A percentile compares a stretch with the other conserved stretches of the same genome.
phyloP scores from a whole-genome alignment of 2,329 filamentous ascomycete species.

The Ceratocystis cubensis region DNA sequence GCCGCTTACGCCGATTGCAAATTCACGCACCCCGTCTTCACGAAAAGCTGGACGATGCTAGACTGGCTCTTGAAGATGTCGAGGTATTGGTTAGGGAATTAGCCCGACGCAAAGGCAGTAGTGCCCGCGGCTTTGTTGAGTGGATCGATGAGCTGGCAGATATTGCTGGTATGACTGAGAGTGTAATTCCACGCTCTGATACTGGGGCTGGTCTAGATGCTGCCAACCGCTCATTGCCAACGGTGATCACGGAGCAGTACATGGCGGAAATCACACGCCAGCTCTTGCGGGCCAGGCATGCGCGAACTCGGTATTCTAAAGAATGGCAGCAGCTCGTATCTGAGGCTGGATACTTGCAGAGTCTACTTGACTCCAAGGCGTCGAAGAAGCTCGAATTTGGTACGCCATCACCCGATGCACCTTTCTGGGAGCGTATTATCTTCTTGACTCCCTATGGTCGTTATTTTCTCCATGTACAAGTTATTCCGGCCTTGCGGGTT shows the following conservation, averaged over 20 bases:
- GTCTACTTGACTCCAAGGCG: constrained; percentile 68
- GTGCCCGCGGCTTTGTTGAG: constrained; percentile 62
- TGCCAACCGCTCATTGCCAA: constrained; percentile 45
- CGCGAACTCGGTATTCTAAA: constrained; percentile 66
- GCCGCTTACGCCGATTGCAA: constrained; percentile 62
- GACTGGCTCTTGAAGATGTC: constrained; percentile 64
- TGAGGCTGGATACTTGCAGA: constrained; percentile 61
- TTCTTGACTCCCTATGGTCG: constrained; percentile 70
- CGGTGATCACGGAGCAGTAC: constrained; percentile 85
- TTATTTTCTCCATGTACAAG: constrained; percentile 61
- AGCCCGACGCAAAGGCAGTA: constrained; percentile 61
- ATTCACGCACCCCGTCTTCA: constrained; percentile 66
- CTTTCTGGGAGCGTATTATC: constrained; percentile 41
- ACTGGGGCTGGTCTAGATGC: constrained; percentile 27
- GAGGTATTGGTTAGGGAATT: constrained; percentile 72
- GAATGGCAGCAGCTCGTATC: constrained; percentile 75
- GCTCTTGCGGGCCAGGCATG: constrained; percentile 68
- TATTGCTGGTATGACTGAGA: constrained; percentile 55
- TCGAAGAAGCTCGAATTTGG: constrained; percentile 72
- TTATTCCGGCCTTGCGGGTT: constrained; percentile 57
- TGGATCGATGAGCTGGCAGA: constrained; percentile 95
- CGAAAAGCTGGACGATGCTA: constrained; percentile 77
- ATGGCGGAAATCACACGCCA: constrained; percentile 78
- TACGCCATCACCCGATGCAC: constrained; percentile 41
- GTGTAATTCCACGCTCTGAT: constrained; percentile 30